A percentile compares a stretch with the other conserved stretches of the same genome.
phyloP scores from a whole-genome alignment of 2,329 filamentous ascomycete genomes.

The Exophiala dermatitidis region DNA sequence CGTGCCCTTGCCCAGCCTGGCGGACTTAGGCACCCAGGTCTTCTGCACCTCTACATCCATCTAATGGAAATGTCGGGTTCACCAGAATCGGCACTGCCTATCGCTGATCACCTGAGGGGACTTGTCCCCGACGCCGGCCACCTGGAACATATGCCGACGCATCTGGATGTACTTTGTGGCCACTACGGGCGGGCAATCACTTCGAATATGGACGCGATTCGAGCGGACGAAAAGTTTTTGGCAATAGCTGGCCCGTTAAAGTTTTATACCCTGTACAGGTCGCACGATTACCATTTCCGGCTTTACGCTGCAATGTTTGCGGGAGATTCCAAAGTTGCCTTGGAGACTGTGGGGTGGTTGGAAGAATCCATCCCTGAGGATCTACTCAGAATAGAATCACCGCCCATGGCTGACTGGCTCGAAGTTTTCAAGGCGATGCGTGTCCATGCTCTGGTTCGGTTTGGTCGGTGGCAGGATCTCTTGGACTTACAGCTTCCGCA shows the following conservation, averaged over 20 bases:
- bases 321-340: constrained; percentile 54
- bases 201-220: constrained; percentile 60
- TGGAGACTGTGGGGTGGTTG: constrained; percentile 54
- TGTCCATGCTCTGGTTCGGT: constrained; percentile 64
- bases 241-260: constrained; percentile 53
- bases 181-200: constrained; percentile 61
- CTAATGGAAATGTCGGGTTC: constrained; percentile 67
- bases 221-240: constrained; percentile 61
- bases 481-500: constrained; percentile 49
- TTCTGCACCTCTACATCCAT: constrained; percentile 70
- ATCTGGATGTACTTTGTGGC: constrained; percentile 66
- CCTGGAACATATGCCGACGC: constrained; percentile 68
- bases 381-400: constrained; percentile 56
- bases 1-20: constrained; percentile 46
- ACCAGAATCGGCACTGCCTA: constrained; percentile 56
- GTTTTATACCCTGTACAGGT: constrained; percentile 71
- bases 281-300: constrained; percentile 67
- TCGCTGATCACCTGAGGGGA: constrained; percentile 55
- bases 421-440: constrained; percentile 63
- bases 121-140: constrained; percentile 65
- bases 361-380: constrained; percentile 57
- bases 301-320: constrained; percentile 75
- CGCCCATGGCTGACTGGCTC: constrained; percentile 72
- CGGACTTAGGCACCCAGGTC: constrained; percentile 55
- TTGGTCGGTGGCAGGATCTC: constrained; percentile 64